phyloP scores from a whole-genome alignment of 805 yeast genomes.

The Wickerhamiella musiphila region DNA sequence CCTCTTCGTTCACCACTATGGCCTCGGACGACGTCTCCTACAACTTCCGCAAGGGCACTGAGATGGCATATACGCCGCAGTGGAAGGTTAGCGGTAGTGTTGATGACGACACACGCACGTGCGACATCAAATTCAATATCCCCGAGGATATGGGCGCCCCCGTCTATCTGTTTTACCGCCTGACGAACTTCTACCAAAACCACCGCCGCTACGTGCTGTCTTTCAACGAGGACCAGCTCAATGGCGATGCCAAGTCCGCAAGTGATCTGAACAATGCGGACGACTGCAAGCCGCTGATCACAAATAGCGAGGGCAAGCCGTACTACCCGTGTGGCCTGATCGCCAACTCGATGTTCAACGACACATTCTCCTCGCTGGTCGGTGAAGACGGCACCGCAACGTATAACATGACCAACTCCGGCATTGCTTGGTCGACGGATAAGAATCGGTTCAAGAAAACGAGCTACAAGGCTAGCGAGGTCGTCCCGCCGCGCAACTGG shows the following conservation, averaged over 20 bases:
- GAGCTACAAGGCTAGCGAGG: conserved; percentile 42
- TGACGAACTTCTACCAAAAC: conserved; percentile 85
- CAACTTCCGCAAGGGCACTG: conserved; percentile 37
- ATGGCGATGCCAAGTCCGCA: conserved; percentile 49
- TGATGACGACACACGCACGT: conserved; percentile 26
- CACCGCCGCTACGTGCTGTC: conserved; percentile 87
- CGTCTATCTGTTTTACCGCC: conserved; percentile 59
- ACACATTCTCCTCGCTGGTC: conserved; percentile 47
- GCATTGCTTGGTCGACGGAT: conserved; percentile 79
- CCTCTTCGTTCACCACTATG: conserved; percentile 33
- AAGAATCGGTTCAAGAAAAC: conserved; percentile 56
- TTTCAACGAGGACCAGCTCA: conserved; percentile 61
- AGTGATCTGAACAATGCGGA: conserved; percentile 31
- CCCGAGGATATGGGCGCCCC: conserved; percentile 59
- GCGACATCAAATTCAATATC: conserved; percentile 53
- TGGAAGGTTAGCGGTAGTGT: conserved; percentile 40
- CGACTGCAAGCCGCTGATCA: conserved; percentile 47
- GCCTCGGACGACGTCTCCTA: conserved; percentile 41
- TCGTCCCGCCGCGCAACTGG: conserved; percentile 96
- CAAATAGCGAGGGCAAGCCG: conserved; percentile 33
- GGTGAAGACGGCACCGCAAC: conserved; percentile 20
- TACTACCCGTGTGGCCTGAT: conserved; percentile 91
- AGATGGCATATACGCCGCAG: conserved; percentile 30
- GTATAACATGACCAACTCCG: conserved; percentile 32
- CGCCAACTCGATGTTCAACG: conserved; percentile 86